Base-by-base conservation (phyloP, 2,329 filamentous ascomycete species). In the Fusarium sp. region DNA sequence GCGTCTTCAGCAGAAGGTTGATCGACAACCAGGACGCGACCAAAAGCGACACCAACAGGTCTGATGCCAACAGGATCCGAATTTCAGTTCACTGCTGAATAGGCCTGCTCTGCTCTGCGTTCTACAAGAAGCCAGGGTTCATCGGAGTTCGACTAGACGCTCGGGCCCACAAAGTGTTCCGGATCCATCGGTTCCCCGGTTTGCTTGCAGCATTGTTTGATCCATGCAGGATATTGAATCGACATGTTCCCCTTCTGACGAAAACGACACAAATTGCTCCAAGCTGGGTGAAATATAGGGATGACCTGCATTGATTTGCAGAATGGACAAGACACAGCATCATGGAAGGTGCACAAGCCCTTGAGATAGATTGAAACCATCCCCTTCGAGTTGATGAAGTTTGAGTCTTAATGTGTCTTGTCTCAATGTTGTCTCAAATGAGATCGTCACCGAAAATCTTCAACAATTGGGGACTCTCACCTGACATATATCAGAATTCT, bases 151-250 rank as follows among this genome's bases (percentile, higher is more conserved):
- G 62, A 70, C 63, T 64, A 56, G 62, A 70, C 63, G 62, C 36
- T 41, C 55, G 45, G 60, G 63, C 69, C 76, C 76, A 78, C 69
- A 75, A 36, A 66, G 64, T 69, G 69, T 68, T 76, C 70, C 74
- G 69, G 63, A 69, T 72, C 69, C 75, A 76, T 70, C 67, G 68
- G 68, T 68, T 73, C 76, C 75, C 76, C 69, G 63, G 73, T 69
- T 73, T 72, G 68, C 69, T 69, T 77, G 68, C 64, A 77, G 50
- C 55, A 57, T 48, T 63, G 54, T 42, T 63, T 70, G 70, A 65
- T 59, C 69, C 72, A 74, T 63, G 59, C 26, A 39, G 42, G n/a
- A 47, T 38, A 36, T 51, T n/a, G n/a, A 36, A 47, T 58, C 39
- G 30, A 59, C 51, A 36, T 22, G 17, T 41, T 41, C 41, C 41